A percentile compares a stretch with the other conserved stretches of the same genome.
Conservation (phyloP, 306 rosid species). For the Cucumis hystrix region DNA sequence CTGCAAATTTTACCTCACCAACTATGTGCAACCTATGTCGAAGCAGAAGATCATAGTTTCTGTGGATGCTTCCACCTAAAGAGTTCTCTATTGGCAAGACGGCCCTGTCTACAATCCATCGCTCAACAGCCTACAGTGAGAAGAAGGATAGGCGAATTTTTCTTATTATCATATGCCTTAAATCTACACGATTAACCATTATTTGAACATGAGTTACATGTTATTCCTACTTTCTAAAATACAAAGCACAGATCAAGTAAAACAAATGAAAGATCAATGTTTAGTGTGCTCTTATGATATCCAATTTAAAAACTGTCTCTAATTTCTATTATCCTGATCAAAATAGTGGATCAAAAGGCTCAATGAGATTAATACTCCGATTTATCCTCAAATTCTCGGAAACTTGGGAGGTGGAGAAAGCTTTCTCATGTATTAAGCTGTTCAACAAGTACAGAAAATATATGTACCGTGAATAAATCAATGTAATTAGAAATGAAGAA, state of each 20-base stretch:
- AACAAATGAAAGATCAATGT: neutral
- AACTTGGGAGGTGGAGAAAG: neutral
- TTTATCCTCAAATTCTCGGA: neutral
- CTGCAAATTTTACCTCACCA: constrained; percentile 90
- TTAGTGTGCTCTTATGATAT: neutral
- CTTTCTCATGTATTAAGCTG: neutral
- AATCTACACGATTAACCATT: neutral
- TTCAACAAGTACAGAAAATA: neutral
- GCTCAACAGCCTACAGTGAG: constrained; percentile 60
- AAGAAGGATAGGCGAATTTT: neutral
- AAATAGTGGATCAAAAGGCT: neutral
- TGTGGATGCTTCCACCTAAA: constrained; percentile 93
- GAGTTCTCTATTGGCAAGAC: constrained; percentile 95
- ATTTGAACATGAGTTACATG: neutral
- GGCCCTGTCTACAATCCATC: constrained; percentile 95
- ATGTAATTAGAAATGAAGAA: neutral
- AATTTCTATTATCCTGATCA: neutral
- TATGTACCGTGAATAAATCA: neutral
- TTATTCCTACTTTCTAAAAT: neutral
- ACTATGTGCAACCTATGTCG: constrained; percentile 86
- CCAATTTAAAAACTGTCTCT: neutral
- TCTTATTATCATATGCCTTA: neutral
- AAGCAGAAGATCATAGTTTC: constrained; percentile 90
- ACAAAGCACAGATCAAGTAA: neutral
- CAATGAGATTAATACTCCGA: neutral